A percentile compares a stretch with the other conserved stretches of the same genome.
Evolutionary conservation across 371 early-diverging fungal species (phyloP).

Genomic region (Saksenaea oblongispora): DNA sequence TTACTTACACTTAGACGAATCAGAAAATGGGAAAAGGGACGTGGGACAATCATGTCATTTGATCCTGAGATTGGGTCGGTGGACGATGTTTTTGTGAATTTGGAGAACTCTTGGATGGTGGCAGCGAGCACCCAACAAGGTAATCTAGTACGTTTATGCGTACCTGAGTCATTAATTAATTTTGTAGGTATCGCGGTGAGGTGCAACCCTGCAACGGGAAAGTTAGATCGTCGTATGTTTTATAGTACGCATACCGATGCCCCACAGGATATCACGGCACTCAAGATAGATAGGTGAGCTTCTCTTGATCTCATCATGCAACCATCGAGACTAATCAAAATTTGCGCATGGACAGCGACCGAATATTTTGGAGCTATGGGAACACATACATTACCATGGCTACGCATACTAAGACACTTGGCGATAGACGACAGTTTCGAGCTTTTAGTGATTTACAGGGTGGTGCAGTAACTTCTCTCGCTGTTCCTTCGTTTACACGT

Average conservation of each 20-base stretch:
- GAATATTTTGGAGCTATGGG: slow-evolving; percentile 50
- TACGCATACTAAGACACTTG: slow-evolving; percentile 15
- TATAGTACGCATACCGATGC: slow-evolving; percentile 39
- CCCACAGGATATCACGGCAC: slow-evolving; percentile 25
- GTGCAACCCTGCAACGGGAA: slow-evolving; percentile 49
- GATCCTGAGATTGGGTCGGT: slow-evolving; percentile 46
- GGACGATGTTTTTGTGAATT: slow-evolving; percentile 38
- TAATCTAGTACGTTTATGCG: background rate
- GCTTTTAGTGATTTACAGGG: slow-evolving; percentile 46
- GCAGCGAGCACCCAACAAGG: slow-evolving; percentile 42
- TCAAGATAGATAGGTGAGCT: slow-evolving; percentile 34
- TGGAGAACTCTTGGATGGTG: slow-evolving; percentile 37
- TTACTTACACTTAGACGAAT: background rate
- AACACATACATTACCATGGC: slow-evolving; percentile 44
- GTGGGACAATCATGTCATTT: slow-evolving; percentile 42
- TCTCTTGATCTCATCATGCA: background rate
- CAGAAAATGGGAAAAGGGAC: slow-evolving; percentile 53
- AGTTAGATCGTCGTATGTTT: slow-evolving; percentile 37
- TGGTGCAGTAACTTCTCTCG: slow-evolving; percentile 34
- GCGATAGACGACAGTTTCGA: slow-evolving; percentile 27
- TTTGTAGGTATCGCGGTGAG: slow-evolving; percentile 37
- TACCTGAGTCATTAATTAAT: background rate
- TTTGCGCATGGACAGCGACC: slow-evolving; percentile 23
- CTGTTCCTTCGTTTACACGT: slow-evolving; percentile 22
- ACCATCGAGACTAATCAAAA: background rate